Evolutionary conservation across 2,329 filamentous ascomycete genomes (phyloP).

Genomic region (Calycina marina): DNA sequence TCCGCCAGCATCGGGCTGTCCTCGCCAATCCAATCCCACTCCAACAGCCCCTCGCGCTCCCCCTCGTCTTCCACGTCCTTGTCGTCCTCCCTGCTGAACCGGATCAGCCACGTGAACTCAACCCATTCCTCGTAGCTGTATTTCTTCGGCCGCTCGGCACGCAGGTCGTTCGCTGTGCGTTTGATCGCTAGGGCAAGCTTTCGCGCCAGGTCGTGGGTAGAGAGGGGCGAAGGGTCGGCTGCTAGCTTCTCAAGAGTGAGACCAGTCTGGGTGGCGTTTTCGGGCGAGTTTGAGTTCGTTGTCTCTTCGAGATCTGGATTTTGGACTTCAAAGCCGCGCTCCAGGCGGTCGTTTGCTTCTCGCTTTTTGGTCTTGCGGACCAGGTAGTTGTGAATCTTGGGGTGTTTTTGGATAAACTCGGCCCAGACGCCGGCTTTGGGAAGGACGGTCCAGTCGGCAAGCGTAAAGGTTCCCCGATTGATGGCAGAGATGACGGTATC

Average conservation of each 20-base stretch:
- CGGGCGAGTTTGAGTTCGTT: slow-evolving; percentile 3
- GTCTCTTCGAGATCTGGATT: slow-evolving; percentile 20
- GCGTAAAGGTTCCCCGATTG: slow-evolving; percentile 42
- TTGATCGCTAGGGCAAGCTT: slow-evolving; percentile 42
- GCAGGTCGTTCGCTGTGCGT: slow-evolving; percentile 37
- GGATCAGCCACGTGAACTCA: slow-evolving; percentile 47
- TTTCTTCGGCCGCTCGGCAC: slow-evolving; percentile 28
- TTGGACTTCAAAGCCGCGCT: slow-evolving; percentile 19
- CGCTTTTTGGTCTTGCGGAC: slow-evolving; percentile 25
- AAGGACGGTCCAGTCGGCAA: slow-evolving; percentile 52
- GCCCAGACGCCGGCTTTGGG: slow-evolving; percentile 44
- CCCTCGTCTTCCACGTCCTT: slow-evolving; percentile 28
- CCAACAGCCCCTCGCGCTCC: slow-evolving; percentile 41
- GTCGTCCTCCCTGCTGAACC: slow-evolving; percentile 30
- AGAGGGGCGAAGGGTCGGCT: slow-evolving; percentile 20
- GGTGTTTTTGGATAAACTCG: slow-evolving; percentile 32
- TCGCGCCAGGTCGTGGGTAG: slow-evolving; percentile 35
- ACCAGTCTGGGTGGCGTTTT: not conserved
- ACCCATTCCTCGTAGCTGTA: slow-evolving; percentile 59
- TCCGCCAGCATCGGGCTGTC: slow-evolving; percentile 51
- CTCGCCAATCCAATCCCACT: slow-evolving; percentile 63
- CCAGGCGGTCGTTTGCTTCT: slow-evolving; percentile 29
- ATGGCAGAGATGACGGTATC: slow-evolving; percentile 49
- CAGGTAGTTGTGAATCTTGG: slow-evolving; percentile 27
- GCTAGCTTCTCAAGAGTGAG: slow-evolving; percentile 27